These are phyloP conservation scores for Trichocomaceae sp. DNA, from an alignment of 2,329 filamentous ascomycete genomes.

Conservation along the genomic window DNA sequence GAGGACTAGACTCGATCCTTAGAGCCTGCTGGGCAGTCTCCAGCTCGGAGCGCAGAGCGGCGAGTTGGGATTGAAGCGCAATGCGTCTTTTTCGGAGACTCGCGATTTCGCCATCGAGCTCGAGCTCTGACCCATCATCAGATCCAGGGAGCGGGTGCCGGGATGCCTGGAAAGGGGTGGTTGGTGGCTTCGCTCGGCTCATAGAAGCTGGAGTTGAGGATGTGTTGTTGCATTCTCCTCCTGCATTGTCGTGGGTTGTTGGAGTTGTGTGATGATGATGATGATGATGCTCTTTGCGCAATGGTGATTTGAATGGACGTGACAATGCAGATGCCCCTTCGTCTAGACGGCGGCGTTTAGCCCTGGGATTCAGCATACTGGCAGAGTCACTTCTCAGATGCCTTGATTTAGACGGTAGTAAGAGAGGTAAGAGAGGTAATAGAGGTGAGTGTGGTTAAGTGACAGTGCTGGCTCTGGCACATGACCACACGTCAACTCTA, in stretches of 20 bases:
- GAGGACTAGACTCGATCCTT: slow-evolving; percentile 41
- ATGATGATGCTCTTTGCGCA: slow-evolving; percentile 33
- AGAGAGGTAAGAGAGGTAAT: background rate
- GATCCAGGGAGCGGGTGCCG: background rate
- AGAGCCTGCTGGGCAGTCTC: slow-evolving; percentile 49
- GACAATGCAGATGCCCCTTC: slow-evolving; percentile 53
- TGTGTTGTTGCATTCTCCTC: background rate
- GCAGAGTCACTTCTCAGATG: background rate
- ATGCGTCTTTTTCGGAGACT: slow-evolving; percentile 33
- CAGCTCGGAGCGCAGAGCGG: slow-evolving; percentile 35
- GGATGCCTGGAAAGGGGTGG: background rate
- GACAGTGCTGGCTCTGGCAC: background rate
- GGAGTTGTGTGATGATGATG: too few species aligned
- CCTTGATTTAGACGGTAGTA: background rate
- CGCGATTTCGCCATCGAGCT: slow-evolving; percentile 21
- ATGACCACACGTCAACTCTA: slow-evolving; percentile 2
- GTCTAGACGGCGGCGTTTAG: slow-evolving; percentile 57
- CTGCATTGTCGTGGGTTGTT: background rate
- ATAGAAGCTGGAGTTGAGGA: background rate
- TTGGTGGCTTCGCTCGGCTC: background rate
- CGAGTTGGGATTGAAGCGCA: slow-evolving; percentile 26
- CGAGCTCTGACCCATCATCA: slow-evolving; percentile 5
- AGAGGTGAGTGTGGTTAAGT: background rate
- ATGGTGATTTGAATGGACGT: slow-evolving; percentile 67
- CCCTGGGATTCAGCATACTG: slow-evolving; percentile 13